Base-by-base conservation (phyloP, 1,284 basidiomycete species). In the Laetiporus sulphureus region DNA sequence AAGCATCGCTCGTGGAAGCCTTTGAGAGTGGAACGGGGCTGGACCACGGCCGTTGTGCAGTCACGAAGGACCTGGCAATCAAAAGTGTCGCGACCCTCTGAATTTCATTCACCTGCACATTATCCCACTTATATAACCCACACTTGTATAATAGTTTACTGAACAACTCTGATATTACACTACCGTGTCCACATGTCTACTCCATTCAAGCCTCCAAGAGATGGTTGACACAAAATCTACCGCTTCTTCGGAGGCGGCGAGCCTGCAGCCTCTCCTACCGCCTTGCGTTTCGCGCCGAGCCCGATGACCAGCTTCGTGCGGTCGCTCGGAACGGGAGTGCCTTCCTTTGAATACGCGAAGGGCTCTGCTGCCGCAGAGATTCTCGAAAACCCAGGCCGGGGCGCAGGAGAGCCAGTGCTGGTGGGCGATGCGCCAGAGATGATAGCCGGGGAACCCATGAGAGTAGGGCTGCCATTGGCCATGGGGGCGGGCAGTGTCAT, bases 221-320 rank as follows among this genome's bases (percentile, higher is more conserved):
- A 36, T 22, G 23, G 15, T 18, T n/a, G 19, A 33, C 16, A 21
- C 18, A 24, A 1, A 8, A 18, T 21, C 34, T 46, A 59, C 41
- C 58, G 51, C 52, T 63, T 63, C 55, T 77, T 77, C 24, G 68
- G 52, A 7, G 72, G 63, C 2, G 72, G 73, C 5, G 67, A 67
- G 27, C 65, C 71, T 24, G 57, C 53, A 12, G 65, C 61, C 41
- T 88, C 85, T 32, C 80, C 80, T 3, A 62, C 73, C 2, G 83
- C 83, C 59, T 89, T 90, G 52, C 87, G 69, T 68, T 90, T 90
- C 38, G 68, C 66, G 25, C 79, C 79, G 56, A 90, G 77, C 4
- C 84, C 84, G 58, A 90, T 79, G 3, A 77, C 75, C 32, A 90
- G 77, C 61, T 79, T 88, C 19, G 76, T 73, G 42, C 85, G 69